Evolutionary conservation across 2,329 filamentous ascomycete species (phyloP).

Genomic region (Colletotrichum australisinense): DNA sequence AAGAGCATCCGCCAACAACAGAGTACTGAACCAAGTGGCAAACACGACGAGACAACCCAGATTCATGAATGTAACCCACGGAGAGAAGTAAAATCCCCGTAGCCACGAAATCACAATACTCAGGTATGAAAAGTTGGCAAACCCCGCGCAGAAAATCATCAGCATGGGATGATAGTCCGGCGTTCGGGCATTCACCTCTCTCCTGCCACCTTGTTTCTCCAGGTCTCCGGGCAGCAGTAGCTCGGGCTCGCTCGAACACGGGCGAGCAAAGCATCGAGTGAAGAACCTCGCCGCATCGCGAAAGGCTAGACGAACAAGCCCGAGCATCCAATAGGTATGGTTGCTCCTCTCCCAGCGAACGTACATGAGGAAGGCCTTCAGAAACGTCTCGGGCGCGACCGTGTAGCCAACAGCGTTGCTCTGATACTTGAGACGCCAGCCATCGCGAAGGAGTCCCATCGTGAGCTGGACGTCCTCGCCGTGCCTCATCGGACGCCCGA

Average conservation of each 20-base stretch:
- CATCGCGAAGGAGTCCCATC: constrained; percentile 4
- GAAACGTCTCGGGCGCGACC: constrained; percentile 9
- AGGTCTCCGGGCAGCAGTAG: neutral
- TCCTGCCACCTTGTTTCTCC: neutral
- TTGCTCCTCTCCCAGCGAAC: constrained; percentile 19
- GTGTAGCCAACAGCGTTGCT: constrained; percentile 23
- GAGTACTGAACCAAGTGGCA: constrained; percentile 13
- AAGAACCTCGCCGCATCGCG: constrained; percentile 1
- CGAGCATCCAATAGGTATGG: constrained; percentile 15
- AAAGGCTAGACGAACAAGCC: neutral
- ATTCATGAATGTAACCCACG: constrained; percentile 11
- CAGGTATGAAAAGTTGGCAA: constrained; percentile 14
- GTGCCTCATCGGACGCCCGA: neutral
- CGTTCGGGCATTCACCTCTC: neutral
- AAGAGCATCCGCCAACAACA: constrained; percentile 7
- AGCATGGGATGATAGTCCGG: constrained; percentile 11
- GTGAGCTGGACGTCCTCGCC: constrained; percentile 20
- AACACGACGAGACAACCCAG: constrained; percentile 16
- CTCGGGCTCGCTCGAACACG: neutral
- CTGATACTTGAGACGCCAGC: constrained; percentile 10
- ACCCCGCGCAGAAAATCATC: neutral
- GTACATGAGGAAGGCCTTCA: constrained; percentile 18
- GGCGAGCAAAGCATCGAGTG: neutral
- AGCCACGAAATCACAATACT: neutral
- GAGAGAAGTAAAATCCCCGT: neutral